Base-by-base conservation (phyloP, 805 yeast genomes). In the Starmerella stigmatis region DNA sequence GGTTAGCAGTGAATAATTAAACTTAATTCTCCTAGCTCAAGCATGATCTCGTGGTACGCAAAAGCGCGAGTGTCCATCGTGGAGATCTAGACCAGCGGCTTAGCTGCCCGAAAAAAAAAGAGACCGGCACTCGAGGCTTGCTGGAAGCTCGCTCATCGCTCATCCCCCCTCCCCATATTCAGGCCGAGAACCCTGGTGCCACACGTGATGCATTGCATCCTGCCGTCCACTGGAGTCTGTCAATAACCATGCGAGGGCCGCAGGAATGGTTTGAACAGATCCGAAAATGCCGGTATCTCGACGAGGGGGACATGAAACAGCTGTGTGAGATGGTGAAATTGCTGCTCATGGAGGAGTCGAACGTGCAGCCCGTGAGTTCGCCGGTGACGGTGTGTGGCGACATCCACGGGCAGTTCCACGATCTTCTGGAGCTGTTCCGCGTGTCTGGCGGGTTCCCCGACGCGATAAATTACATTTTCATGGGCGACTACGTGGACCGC, bases 391-490 rank as follows among this genome's bases (percentile, higher is more conserved):
- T 89, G 15, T 89, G 59, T 50, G 57, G 94, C 60, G 98, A 89
- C 65, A 92, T 89, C 57, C 98, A 89, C 64, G 98, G 98, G 4
- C 98, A 89, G 64, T 89, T 89, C 63, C 97, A 89, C 62, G 98
- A 89, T 64, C 71, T 89, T 49, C 67, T 89, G 50, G 96, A 92
- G 63, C 70, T 89, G 21, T 92, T 92, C 64, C 71, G 94, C 54
- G 81, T 88, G 11, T 75, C 86, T 22, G 98, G 98, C 36, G 97
- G 97, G 16, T 75, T 88, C 53, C 97, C 97, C 0, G 79, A 79
- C 47, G 55, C 54, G 7, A 79, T 81, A 43, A 79, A 81, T 61
- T 89, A 83, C 65, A 75, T 89, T 37, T 89, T 89, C 56, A 65
- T 89, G 56, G 98, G 98, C 30, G 98, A 89, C 64, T 89, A 89